These are phyloP conservation scores for Chalaropsis thielavioides DNA, from an alignment of 2,329 filamentous ascomycete genomes.

Conservation along the genomic window DNA sequence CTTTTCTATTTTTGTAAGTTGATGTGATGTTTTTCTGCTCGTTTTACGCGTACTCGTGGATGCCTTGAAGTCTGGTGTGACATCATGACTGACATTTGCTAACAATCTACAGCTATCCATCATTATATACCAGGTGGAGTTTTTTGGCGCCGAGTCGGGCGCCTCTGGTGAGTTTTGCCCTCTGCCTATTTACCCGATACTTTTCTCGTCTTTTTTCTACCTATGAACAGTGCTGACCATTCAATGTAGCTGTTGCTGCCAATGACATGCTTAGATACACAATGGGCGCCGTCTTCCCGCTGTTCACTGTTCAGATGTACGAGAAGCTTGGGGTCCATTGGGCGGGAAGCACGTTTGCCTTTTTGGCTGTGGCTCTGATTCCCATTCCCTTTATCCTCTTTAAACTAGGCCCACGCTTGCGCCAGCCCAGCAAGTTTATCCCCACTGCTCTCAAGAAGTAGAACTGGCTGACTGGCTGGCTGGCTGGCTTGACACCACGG, in stretches of 20 bases:
- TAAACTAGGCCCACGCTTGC: slow-evolving; percentile 32
- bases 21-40: too few relatives aligned
- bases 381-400: slow-evolving; percentile 41
- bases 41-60: too few relatives aligned
- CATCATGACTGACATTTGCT: neutral
- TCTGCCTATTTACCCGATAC: neutral
- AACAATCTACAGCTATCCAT: slow-evolving; percentile 14
- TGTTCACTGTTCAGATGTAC: slow-evolving; percentile 46
- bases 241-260: slow-evolving; percentile 44
- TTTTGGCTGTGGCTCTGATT: slow-evolving; percentile 33
- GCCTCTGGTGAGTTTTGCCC: slow-evolving; percentile 17
- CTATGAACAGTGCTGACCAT: slow-evolving; percentile 25
- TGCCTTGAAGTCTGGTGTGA: too few relatives aligned
- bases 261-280: slow-evolving; percentile 43
- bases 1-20: slow-evolving; percentile 40
- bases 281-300: slow-evolving; percentile 42
- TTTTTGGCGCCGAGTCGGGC: slow-evolving; percentile 19
- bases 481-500: neutral
- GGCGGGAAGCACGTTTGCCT: slow-evolving; percentile 34
- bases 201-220: neutral
- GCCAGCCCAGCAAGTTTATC: slow-evolving; percentile 18
- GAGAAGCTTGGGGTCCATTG: slow-evolving; percentile 30
- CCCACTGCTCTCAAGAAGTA: neutral
- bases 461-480: too few relatives aligned
- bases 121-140: slow-evolving; percentile 19